A percentile compares a stretch with the other conserved stretches of the same genome.
These are phyloP conservation scores for Acacia concinna DNA, from an alignment of 331 rosid species.

Conservation along the genomic window DNA sequence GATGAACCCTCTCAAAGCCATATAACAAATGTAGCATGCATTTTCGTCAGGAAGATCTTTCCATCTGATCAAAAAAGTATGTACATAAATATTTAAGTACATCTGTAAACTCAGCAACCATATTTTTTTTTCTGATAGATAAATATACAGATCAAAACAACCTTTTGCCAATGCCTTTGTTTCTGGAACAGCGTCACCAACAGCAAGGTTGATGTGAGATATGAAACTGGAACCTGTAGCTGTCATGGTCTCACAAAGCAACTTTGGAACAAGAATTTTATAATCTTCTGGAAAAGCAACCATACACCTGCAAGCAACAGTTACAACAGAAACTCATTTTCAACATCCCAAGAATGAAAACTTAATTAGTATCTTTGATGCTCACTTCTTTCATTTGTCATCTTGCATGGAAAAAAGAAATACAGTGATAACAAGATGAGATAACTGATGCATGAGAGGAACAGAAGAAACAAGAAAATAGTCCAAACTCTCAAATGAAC, in stretches of 20 bases:
- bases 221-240: conserved; percentile 78
- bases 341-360: conserved; percentile 4
- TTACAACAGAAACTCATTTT: conserved; percentile 14
- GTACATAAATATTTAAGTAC: background rate
- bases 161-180: conserved; percentile 95
- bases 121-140: conserved; percentile 16
- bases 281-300: conserved; percentile 91
- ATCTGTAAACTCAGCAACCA: background rate
- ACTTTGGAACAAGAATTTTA: conserved; percentile 78
- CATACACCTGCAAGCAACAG: conserved; percentile 71
- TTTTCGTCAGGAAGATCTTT: background rate
- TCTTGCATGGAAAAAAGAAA: conserved; percentile 7
- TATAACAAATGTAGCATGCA: background rate
- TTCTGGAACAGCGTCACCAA: conserved; percentile 89
- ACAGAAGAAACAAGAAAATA: background rate
- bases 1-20: background rate
- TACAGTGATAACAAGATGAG: background rate
- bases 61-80: background rate
- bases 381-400: conserved; percentile 5
- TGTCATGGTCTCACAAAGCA: conserved; percentile 79
- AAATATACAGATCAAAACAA: conserved; percentile 36
- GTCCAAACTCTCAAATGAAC: background rate
- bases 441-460: background rate
- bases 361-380: conserved; percentile 15
- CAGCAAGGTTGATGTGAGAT: conserved; percentile 80